These are phyloP conservation scores for Chaetomium cochliodes DNA, from an alignment of 495 filamentous ascomycete genomes.

Conservation along the genomic window DNA sequence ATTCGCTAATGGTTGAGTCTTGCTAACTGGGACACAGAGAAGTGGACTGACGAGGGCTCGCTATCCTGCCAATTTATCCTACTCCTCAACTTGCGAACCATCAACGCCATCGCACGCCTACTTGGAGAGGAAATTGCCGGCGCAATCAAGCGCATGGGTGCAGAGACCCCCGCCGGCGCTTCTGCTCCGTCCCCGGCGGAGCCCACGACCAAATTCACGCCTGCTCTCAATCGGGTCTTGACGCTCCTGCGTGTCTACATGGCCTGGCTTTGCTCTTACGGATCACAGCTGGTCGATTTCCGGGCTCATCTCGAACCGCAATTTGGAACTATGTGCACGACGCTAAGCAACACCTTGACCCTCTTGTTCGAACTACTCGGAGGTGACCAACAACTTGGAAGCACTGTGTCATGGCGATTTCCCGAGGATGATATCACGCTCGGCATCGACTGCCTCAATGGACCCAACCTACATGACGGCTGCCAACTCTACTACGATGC, in stretches of 20 bases:
- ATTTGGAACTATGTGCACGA: conserved; percentile 41
- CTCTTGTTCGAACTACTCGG: conserved; percentile 36
- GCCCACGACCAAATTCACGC: conserved; percentile 28
- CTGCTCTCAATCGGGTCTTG: conserved; percentile 30
- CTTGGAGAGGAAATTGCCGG: conserved; percentile 45
- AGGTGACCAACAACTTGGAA: conserved; percentile 30
- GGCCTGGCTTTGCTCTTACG: conserved; percentile 44
- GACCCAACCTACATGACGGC: conserved; percentile 29
- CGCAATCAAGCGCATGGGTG: conserved; percentile 22
- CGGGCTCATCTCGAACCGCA: conserved; percentile 44
- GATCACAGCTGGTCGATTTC: conserved; percentile 39
- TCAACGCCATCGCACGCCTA: conserved; percentile 72
- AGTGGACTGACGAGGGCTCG: conserved; percentile 43
- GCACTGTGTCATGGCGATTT: conserved; percentile 36
- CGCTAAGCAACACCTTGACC: conserved; percentile 39
- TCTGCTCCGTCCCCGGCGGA: conserved; percentile 8
- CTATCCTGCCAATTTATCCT: conserved; percentile 70
- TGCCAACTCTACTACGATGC: conserved; percentile 35
- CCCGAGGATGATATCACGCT: conserved; percentile 45
- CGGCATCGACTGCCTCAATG: conserved; percentile 44
- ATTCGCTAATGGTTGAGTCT: conserved; percentile 1
- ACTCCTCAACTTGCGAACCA: conserved; percentile 76
- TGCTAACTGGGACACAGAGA: conserved; percentile 32
- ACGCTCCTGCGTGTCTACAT: conserved; percentile 47
- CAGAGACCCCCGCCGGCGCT: conserved; percentile 4